Evolutionary conservation across 768 basidiomycete species (phyloP).

Genomic region (Punctularia strigosozonata): DNA sequence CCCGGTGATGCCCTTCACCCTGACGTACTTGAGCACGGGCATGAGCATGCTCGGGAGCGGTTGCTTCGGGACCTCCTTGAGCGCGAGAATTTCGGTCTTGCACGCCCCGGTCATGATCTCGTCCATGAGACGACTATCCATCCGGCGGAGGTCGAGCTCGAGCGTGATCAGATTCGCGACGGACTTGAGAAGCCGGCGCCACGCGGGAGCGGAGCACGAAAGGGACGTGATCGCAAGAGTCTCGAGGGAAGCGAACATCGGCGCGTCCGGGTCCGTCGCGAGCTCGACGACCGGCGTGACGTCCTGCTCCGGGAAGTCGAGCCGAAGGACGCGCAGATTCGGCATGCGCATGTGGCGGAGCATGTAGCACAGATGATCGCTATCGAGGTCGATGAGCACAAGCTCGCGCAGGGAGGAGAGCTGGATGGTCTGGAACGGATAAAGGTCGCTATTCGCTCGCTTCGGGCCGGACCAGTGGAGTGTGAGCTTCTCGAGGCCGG

Average conservation of each 20-base stretch:
- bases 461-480: constrained; percentile 48
- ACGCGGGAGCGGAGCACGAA: constrained; percentile 11
- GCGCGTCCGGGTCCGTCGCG: constrained; percentile 2
- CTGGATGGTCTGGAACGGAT: constrained; percentile 14
- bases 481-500: constrained; percentile 32
- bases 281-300: constrained; percentile 30
- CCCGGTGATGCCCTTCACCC: too few relatives aligned
- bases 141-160: constrained; percentile 6
- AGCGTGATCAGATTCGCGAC: constrained; percentile 1
- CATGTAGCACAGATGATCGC: constrained; percentile 36
- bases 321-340: constrained; percentile 27
- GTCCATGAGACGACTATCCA: constrained; percentile 1
- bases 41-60: too few relatives aligned
- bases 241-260: constrained; percentile 15
- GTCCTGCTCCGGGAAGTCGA: constrained; percentile 38
- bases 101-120: neutral
- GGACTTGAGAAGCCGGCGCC: constrained; percentile 12
- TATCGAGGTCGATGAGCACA: constrained; percentile 42
- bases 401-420: constrained; percentile 29
- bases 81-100: too few relatives aligned
- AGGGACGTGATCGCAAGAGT: constrained; percentile 14
- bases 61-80: too few relatives aligned
- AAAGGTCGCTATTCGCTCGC: constrained; percentile 22
- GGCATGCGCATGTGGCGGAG: constrained; percentile 37
- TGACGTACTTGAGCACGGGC: too few relatives aligned